Evolutionary conservation across 2,329 filamentous ascomycete species (phyloP), one percentile per base, ranked within the genome.

Genomic region (Penicillium sp.): DNA sequence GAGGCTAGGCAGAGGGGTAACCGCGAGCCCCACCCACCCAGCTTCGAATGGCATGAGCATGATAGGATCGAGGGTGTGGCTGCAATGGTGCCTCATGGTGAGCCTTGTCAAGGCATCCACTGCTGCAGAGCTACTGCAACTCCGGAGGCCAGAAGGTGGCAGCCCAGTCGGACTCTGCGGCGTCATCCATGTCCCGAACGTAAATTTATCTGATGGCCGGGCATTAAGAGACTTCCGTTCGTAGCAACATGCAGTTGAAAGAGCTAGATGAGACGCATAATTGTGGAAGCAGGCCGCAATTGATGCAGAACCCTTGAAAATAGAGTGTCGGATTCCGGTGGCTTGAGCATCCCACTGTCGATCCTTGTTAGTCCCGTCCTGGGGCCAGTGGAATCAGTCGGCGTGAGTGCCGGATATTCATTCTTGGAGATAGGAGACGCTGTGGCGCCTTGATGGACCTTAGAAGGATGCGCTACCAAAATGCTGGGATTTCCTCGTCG

Each of bases 31-130:
- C 48, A 43, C 29, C 9, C 37, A 42, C 2, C 24, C 13, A 23
- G 26, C 13, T 24, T 26, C 28, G 18, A 40, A 14, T 33, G 43
- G 34, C 37, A 19, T 28, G 31, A 43, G 39, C 19, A 14, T 24
- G 23, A 43, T 24, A 50, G 37, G 28, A 21, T 23, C 40, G 18
- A 21, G 3, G 6, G 11, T 14, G 42, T 45, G 42, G 16, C 42
- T 10, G 14, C n/a, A 21, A 45, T 37, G n/a, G n/a, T 51, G 21
- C 29, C 39, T 33, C 39, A 24, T 40, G 48, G 39, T 23, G 19
- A 44, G 26, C 45, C 51, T 48, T 29, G 44, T 29, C 43, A 42
- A 54, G 51, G 45, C 45, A 37, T 49, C 51, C 45, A 54, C 39
- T 48, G 21, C 53, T 52, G 43, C 31, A 51, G 44, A 28, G 42